Conservation (phyloP, 805 yeast genomes). For the Millerozyma miso region DNA sequence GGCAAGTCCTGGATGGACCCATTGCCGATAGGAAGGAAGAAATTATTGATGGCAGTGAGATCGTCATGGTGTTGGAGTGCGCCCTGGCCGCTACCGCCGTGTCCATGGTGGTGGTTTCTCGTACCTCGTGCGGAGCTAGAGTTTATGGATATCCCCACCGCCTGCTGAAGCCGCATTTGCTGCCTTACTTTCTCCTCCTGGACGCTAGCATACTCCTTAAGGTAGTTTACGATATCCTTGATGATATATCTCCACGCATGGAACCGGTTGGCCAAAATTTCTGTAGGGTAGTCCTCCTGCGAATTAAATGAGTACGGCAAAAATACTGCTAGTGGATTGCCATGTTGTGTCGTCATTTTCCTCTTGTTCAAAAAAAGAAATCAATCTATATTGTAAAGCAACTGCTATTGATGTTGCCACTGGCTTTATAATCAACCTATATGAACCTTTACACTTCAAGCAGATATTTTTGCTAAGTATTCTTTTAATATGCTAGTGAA, state of each 20-base stretch:
- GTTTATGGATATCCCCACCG: constrained; percentile 40
- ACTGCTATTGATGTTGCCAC: not conserved
- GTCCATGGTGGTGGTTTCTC: constrained; percentile 8
- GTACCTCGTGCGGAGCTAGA: constrained; percentile 2
- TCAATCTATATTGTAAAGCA: not conserved
- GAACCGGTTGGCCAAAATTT: constrained; percentile 76
- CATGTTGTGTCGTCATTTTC: constrained; percentile 12
- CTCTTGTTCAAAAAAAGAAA: not conserved
- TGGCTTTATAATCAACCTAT: not conserved
- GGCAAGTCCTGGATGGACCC: constrained; percentile 80
- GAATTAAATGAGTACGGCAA: constrained; percentile 33
- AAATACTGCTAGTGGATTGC: constrained; percentile 37
- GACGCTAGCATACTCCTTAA: constrained; percentile 75
- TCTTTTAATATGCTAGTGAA: not conserved
- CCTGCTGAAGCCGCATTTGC: constrained; percentile 74
- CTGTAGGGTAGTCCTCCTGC: constrained; percentile 65
- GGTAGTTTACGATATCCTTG: constrained; percentile 66
- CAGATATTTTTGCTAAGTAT: not conserved
- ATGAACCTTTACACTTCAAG: not conserved
- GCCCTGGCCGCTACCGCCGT: not conserved
- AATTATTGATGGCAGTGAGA: constrained; percentile 36
- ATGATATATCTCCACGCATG: constrained; percentile 82
- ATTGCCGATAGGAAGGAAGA: constrained; percentile 71
- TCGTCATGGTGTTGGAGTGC: constrained; percentile 18
- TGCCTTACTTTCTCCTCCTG: constrained; percentile 88